phyloP scores from a whole-genome alignment of 2,329 filamentous ascomycete species.

The Penicillium sp. region DNA sequence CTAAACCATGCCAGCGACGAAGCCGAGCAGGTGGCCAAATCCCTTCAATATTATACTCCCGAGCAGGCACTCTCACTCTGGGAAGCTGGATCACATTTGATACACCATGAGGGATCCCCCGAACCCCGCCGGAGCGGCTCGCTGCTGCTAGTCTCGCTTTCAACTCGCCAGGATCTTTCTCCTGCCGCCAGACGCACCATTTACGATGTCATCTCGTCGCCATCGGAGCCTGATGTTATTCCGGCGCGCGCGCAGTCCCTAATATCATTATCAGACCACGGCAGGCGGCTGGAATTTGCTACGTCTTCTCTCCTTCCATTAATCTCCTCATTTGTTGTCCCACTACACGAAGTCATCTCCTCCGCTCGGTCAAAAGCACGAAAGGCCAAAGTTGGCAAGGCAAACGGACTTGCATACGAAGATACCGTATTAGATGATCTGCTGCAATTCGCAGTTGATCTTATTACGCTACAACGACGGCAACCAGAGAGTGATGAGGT shows the following conservation, averaged over 20 bases:
- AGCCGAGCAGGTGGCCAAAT: constrained; percentile 40
- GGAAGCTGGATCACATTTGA: constrained; percentile 45
- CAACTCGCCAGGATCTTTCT: constrained; percentile 45
- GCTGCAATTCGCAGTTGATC: constrained; percentile 48
- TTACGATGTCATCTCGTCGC: constrained; percentile 42
- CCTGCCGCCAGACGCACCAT: constrained; percentile 39
- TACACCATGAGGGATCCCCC: constrained; percentile 39
- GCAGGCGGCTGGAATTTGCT: constrained; percentile 48
- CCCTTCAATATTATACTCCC: constrained; percentile 41
- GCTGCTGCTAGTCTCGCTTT: constrained; percentile 42
- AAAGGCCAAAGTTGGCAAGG: constrained; percentile 39
- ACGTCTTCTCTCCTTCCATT: constrained; percentile 44
- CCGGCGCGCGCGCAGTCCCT: constrained; percentile 45
- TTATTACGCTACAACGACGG: constrained; percentile 49
- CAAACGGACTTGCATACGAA: constrained; percentile 38
- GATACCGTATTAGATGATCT: constrained; percentile 44
- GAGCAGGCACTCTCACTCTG: constrained; percentile 47
- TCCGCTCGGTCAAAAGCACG: constrained; percentile 43
- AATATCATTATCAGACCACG: constrained; percentile 48
- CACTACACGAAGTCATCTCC: constrained; percentile 45
- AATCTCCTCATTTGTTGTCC: constrained; percentile 45
- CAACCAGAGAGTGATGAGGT: constrained; percentile 42
- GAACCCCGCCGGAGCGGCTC: constrained; percentile 45
- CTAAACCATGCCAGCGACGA: constrained; percentile 44
- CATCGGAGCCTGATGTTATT: constrained; percentile 43